These are phyloP conservation scores for Pichia sp. DNA, from an alignment of 1,139 yeast species.

Conservation along the genomic window DNA sequence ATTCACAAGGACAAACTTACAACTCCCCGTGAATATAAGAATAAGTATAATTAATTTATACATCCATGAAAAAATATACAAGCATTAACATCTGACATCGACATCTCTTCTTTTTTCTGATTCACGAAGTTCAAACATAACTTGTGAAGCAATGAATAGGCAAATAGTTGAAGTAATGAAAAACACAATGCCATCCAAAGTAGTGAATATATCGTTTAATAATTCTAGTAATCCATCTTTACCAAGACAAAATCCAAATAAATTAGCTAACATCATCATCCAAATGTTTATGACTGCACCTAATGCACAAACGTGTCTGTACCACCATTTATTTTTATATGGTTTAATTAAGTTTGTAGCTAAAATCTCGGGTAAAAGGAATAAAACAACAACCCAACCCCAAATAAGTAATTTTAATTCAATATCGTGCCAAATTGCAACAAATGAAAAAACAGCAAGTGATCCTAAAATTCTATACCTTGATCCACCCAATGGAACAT, in stretches of 20 bases:
- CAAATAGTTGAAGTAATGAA: conserved; percentile 58
- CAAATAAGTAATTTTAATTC: conserved; percentile 77
- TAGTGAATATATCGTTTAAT: conserved; percentile 63
- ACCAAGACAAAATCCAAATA: conserved; percentile 92
- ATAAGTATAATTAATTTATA: conserved; percentile 21
- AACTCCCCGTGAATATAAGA: conserved; percentile 83
- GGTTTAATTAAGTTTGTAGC: conserved; percentile 45
- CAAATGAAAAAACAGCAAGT: conserved; percentile 87
- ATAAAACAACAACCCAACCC: conserved; percentile 93
- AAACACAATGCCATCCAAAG: conserved; percentile 60
- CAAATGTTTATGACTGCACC: conserved; percentile 90
- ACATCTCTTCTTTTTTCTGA: conserved; percentile 79
- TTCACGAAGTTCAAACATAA: conserved; percentile 92
- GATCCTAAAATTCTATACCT: conserved; percentile 63
- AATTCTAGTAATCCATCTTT: conserved; percentile 71
- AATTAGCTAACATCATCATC: conserved; percentile 97
- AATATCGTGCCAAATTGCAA: conserved; percentile 98
- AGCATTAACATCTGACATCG: conserved; percentile 61
- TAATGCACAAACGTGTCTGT: conserved; percentile 69
- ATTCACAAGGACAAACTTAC: conserved; percentile 38
- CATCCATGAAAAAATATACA: background rate
- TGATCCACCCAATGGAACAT: conserved; percentile 86
- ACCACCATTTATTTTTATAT: conserved; percentile 55
- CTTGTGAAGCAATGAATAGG: conserved; percentile 78
- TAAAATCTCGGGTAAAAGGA: conserved; percentile 78